These are phyloP conservation scores for Fusarium multiceps DNA, from an alignment of 2,329 filamentous ascomycete genomes.

Conservation along the genomic window DNA sequence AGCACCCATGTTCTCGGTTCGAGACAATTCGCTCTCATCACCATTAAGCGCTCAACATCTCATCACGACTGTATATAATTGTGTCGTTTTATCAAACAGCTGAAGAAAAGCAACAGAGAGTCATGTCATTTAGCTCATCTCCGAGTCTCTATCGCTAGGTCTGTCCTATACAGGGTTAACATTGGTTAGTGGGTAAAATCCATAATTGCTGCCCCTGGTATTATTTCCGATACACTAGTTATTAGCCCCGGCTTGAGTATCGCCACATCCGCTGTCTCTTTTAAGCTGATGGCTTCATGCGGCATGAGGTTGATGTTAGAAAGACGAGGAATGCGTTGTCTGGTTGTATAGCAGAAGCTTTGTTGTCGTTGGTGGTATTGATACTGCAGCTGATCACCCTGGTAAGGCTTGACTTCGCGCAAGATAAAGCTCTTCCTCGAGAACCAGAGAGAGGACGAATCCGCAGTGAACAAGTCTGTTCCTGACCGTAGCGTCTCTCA, in stretches of 20 bases:
- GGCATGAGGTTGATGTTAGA: not conserved
- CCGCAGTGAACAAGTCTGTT: not conserved
- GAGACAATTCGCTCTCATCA: not conserved
- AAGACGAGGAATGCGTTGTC: not conserved
- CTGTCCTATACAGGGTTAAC: not conserved
- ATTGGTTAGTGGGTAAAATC: slow-evolving; percentile 10
- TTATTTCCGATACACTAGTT: slow-evolving; percentile 27
- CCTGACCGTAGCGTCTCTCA: slow-evolving; percentile 3
- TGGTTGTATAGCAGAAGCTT: not conserved
- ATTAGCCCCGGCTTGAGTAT: slow-evolving; percentile 16
- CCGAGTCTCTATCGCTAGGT: not conserved
- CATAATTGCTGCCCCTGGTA: slow-evolving; percentile 29
- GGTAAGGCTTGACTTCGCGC: not conserved
- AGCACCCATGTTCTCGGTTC: slow-evolving; percentile 3
- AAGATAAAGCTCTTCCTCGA: not conserved
- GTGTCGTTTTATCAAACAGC: not conserved
- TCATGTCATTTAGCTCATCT: not conserved
- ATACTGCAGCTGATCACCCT: not conserved
- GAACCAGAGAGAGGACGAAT: slow-evolving; percentile 2
- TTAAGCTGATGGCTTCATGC: not conserved
- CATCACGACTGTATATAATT: not conserved
- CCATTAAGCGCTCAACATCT: slow-evolving; percentile 11
- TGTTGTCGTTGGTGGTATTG: not conserved
- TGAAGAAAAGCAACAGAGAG: not conserved
- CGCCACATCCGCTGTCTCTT: not conserved